A percentile compares a stretch with the other conserved stretches of the same genome.
These are phyloP conservation scores for Silybum marianum DNA, from an alignment of 129 eudicot genomes.

Conservation along the genomic window DNA sequence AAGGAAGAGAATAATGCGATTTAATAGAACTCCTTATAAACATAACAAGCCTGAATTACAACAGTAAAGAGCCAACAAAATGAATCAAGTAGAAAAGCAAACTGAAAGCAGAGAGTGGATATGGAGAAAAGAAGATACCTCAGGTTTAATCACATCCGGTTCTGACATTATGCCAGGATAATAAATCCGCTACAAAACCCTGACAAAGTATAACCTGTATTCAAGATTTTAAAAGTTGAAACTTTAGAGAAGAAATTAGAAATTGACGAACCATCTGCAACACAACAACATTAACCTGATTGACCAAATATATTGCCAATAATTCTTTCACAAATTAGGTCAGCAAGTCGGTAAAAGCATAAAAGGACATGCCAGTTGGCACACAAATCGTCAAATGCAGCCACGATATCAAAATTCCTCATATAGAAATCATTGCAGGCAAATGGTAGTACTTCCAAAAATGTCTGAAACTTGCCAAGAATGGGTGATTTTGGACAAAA, in stretches of 20 bases:
- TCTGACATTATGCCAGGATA: constrained; percentile 44
- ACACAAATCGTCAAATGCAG: constrained; percentile 15
- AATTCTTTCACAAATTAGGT: not conserved
- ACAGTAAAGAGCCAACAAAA: not conserved
- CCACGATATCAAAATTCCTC: not conserved
- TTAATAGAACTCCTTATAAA: not conserved
- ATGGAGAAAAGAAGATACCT: constrained; percentile 34
- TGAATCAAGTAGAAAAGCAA: not conserved
- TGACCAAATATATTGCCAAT: not conserved
- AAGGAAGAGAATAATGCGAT: not conserved
- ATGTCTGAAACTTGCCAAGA: not conserved
- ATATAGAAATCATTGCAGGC: not conserved
- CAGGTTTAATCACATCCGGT: constrained; percentile 45
- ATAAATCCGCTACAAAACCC: constrained; percentile 8
- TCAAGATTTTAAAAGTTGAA: constrained; percentile 2
- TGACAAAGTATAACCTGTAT: constrained; percentile 25
- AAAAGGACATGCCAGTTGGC: not conserved
- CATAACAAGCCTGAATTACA: constrained; percentile 13
- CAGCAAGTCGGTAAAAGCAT: constrained; percentile 1
- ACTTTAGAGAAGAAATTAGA: not conserved
- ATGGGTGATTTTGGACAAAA: not conserved
- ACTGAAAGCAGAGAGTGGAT: not conserved
- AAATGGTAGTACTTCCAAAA: not conserved
- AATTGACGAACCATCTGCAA: constrained; percentile 6
- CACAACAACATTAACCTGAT: not conserved